Base-by-base conservation (phyloP, 495 filamentous ascomycete species). In the Aspergillus ostianus region DNA sequence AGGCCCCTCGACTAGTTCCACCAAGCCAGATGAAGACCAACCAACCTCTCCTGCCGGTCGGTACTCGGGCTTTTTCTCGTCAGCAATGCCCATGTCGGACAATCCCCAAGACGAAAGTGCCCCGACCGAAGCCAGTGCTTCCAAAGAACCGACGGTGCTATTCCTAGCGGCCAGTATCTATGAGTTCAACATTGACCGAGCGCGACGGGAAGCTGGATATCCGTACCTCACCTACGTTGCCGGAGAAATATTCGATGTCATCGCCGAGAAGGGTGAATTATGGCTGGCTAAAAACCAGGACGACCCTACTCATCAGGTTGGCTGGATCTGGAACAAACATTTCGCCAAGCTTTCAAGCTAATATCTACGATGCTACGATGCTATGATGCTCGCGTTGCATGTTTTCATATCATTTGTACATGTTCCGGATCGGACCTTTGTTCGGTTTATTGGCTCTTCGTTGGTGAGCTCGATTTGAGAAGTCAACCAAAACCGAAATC, bases 301-400 rank as follows among this genome's bases (percentile, higher is more conserved):
- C 69, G 95, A 98, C 72, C 76, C 82, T 4, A 77, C 75, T 18
- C 80, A 84, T 21, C 79, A 85, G 61, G 84, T 97, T n/a, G 94
- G 94, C 47, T 98, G 94, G 94, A 96, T 98, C 61, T 98, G 94
- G 94, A 94, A 90, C 66, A 95, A 96, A 69, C 94, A 98, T 75
- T 98, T 98, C 76, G 90, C 89, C 51, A 90, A 90, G 58, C 68
- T 92, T 61, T 87, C 87, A 8, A 65, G 58, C 23, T 74, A 57
- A 66, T 41, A 12, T 41, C 27, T n/a, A 19, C 30, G 20, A 13
- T 60, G 29, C 10, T 20, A 21, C 36, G 53, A 21, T 19, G 29
- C 10, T 20, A 21, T 27, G 53, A 21, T 19, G 7, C 50, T 9
- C n/a, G 7, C 29, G 17, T 55, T 19, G 51, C 51, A 53, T 65